Percentiles rank a stretch among this genome's conserved stretches.
Evolutionary conservation across 345 rosid species (phyloP).

Genomic region (Melaleuca quinquenervia): DNA sequence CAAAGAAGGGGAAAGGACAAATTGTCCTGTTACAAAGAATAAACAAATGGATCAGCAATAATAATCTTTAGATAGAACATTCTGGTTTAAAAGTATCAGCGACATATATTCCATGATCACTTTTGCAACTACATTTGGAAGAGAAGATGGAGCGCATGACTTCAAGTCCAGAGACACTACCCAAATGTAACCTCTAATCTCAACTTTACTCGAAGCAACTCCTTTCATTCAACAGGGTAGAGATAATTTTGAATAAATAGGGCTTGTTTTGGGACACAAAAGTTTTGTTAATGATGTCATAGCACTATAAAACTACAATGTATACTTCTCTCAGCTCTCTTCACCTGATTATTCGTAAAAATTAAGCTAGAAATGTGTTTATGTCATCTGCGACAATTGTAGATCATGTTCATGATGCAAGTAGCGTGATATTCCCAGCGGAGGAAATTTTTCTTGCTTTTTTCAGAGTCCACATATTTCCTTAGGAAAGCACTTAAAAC

Average conservation of each 20-base stretch:
- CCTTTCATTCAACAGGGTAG: neutral
- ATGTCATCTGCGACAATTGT: neutral
- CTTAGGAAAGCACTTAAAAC: neutral
- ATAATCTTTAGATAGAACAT: neutral
- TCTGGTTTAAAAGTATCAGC: neutral
- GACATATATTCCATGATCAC: neutral
- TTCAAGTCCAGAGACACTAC: neutral
- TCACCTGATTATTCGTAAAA: neutral
- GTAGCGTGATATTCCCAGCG: neutral
- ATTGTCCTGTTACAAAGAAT: slow-evolving; percentile 52
- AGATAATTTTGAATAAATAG: neutral
- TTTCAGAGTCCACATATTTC: neutral
- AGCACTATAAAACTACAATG: neutral
- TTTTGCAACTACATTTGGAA: neutral
- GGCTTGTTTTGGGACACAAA: neutral
- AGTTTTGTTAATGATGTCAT: neutral
- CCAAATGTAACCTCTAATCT: neutral
- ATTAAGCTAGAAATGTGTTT: neutral
- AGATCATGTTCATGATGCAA: neutral
- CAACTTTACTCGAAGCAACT: neutral
- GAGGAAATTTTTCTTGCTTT: neutral
- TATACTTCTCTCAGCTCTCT: neutral
- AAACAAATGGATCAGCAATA: neutral
- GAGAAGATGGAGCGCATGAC: neutral
- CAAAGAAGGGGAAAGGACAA: slow-evolving; percentile 79